Evolutionary conservation across 345 rosid species (phyloP).

Genomic region (Fremontodendron californicum): DNA sequence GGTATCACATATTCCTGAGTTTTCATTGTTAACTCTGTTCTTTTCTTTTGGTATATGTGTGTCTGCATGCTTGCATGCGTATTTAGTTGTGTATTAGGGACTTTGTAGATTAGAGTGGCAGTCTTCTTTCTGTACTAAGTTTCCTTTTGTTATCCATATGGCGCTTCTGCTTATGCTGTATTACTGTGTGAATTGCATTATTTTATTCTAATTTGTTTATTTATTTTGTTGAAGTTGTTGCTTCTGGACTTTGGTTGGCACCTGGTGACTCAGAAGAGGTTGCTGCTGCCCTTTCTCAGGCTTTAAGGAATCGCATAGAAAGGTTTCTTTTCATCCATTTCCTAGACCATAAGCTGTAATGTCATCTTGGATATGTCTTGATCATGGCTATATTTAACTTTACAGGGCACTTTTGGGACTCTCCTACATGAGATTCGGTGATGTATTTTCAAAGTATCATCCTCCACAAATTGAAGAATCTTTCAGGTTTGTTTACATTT

Average conservation of each 20-base stretch:
- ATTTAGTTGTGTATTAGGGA: neutral
- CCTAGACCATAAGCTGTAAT: slow-evolving; percentile 9
- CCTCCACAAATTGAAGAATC: slow-evolving; percentile 70
- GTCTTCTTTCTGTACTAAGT: neutral
- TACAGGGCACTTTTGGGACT: slow-evolving; percentile 64
- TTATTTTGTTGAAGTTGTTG: slow-evolving; percentile 56
- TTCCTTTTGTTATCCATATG: neutral
- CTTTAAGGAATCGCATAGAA: slow-evolving; percentile 84
- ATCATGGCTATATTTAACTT: slow-evolving; percentile 20
- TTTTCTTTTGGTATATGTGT: neutral
- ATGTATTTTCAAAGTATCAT: slow-evolving; percentile 79
- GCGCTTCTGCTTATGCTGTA: neutral
- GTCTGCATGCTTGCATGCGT: neutral
- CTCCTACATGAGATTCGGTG: slow-evolving; percentile 94
- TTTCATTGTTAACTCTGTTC: neutral
- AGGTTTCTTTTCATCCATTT: slow-evolving; percentile 49
- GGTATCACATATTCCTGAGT: slow-evolving; percentile 37
- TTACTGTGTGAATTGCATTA: neutral
- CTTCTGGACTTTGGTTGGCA: slow-evolving; percentile 94
- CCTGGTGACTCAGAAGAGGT: slow-evolving; percentile 99
- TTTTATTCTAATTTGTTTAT: neutral
- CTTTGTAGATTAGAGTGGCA: neutral
- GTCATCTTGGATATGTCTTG: slow-evolving; percentile 6
- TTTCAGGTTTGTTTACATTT: slow-evolving; percentile 47
- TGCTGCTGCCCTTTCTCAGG: slow-evolving; percentile 86